Conservation (phyloP, 2,329 filamentous ascomycete species). For the Aspergillus pseudonomiae region DNA sequence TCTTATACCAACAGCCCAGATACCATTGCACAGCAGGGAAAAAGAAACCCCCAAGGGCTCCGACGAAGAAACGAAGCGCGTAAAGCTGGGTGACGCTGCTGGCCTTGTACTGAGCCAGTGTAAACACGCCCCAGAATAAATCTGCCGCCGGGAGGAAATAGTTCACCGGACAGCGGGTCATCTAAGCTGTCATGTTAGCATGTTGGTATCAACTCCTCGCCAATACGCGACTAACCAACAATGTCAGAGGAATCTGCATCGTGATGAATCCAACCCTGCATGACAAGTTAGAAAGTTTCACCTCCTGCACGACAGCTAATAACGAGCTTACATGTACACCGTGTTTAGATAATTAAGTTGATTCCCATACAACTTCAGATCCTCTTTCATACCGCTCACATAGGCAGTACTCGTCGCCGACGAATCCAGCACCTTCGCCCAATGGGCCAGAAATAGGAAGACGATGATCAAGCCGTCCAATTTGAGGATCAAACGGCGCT, state of each 20-base stretch:
- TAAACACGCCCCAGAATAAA: slow-evolving; percentile 5
- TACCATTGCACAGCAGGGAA: slow-evolving; percentile 33
- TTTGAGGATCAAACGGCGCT: slow-evolving; percentile 4
- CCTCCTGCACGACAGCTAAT: too few relatives aligned
- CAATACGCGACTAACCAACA: neutral
- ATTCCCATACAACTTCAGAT: slow-evolving; percentile 24
- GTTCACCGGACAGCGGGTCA: slow-evolving; percentile 7
- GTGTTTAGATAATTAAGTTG: slow-evolving; percentile 28
- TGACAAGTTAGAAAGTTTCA: neutral
- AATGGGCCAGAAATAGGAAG: slow-evolving; percentile 8
- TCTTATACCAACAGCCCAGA: slow-evolving; percentile 27
- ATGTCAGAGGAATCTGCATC: slow-evolving; percentile 6
- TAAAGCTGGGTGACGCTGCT: slow-evolving; percentile 30
- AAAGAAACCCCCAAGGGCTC: slow-evolving; percentile 36
- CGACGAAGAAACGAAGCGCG: slow-evolving; percentile 38
- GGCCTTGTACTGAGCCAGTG: slow-evolving; percentile 5
- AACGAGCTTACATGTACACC: slow-evolving; percentile 1
- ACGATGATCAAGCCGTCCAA: slow-evolving; percentile 7
- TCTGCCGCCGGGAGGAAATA: slow-evolving; percentile 7
- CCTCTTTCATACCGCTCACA: slow-evolving; percentile 28
- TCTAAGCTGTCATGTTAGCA: neutral
- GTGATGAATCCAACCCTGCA: slow-evolving; percentile 9
- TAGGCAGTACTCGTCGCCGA: slow-evolving; percentile 28
- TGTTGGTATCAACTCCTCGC: neutral
- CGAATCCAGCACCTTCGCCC: slow-evolving; percentile 8